Percentiles rank a stretch among this genome's conserved stretches.
phyloP scores from a whole-genome alignment of 163 green algal species.

The Scenedesmus sp. region DNA sequence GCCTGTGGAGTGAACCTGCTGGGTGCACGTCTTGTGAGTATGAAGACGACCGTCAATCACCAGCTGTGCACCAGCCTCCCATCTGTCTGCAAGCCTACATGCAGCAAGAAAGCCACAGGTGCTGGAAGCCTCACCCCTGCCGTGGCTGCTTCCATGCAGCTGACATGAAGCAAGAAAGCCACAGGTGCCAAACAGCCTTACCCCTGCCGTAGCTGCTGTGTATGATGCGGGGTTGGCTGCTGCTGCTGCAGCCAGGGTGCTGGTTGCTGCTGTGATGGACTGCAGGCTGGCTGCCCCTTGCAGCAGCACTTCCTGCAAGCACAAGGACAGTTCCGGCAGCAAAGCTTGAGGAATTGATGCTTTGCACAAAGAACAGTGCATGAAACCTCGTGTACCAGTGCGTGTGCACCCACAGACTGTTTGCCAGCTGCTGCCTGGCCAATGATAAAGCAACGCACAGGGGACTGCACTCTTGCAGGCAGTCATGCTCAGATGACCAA shows the following conservation, averaged over 20 bases:
- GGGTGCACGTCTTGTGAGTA: too few species aligned
- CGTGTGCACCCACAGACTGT: not conserved
- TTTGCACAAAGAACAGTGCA: not conserved
- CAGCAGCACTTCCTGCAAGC: slow-evolving; percentile 1
- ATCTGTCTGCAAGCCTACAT: not conserved
- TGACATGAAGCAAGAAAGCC: not conserved
- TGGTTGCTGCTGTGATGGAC: not conserved
- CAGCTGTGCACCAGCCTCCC: too few species aligned
- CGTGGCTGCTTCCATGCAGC: too few species aligned
- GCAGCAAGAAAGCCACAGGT: not conserved
- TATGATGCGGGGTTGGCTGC: not conserved
- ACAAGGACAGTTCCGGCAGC: too few species aligned
- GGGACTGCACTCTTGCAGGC: not conserved
- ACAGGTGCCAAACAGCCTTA: not conserved
- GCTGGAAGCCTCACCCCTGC: not conserved
- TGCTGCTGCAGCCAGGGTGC: slow-evolving; percentile 1
- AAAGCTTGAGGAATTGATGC: too few species aligned
- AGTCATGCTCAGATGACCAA: not conserved
- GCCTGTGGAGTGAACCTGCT: too few species aligned
- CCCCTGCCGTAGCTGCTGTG: slow-evolving; percentile 22
- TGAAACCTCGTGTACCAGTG: not conserved
- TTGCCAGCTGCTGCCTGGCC: slow-evolving; percentile 10
- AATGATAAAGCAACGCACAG: not conserved
- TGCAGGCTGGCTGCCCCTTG: not conserved
- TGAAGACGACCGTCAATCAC: too few species aligned